These are phyloP conservation scores for Pelagophyceae sp. DNA, from an alignment of 352 stramenopile genomes.

Conservation along the genomic window DNA sequence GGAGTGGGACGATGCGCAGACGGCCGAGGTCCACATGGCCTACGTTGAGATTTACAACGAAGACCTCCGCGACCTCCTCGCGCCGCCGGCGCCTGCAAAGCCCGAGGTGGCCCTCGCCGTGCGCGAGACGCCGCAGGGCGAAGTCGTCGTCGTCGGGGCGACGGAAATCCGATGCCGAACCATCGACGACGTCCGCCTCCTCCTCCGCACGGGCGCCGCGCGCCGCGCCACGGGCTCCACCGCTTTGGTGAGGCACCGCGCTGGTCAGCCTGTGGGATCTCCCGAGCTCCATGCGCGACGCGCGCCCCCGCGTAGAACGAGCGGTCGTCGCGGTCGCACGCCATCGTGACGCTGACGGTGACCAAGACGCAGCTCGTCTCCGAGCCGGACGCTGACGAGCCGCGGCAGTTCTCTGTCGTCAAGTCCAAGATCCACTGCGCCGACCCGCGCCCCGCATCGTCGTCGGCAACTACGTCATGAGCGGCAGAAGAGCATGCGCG, in stretches of 20 bases:
- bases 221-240: conserved; percentile 7
- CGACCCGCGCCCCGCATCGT: too few relatives aligned
- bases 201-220: conserved; percentile 50
- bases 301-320: conserved; percentile 39
- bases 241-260: too few relatives aligned
- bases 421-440: conserved; percentile 61
- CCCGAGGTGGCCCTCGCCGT: conserved; percentile 52
- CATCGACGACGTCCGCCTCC: conserved; percentile 48
- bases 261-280: too few relatives aligned
- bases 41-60: conserved; percentile 99
- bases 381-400: conserved; percentile 26
- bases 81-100: conserved; percentile 46
- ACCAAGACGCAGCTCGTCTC: background rate
- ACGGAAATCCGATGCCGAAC: conserved; percentile 61
- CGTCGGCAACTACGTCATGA: too few relatives aligned
- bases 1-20: conserved; percentile 49
- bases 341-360: conserved; percentile 25
- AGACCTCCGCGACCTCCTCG: conserved; percentile 87
- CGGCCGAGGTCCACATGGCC: conserved; percentile 87
- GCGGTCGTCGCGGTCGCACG: conserved; percentile 13
- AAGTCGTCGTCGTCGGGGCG: conserved; percentile 65
- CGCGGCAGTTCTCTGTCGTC: conserved; percentile 34
- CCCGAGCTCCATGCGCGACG: conserved; percentile 81
- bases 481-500: too few relatives aligned
- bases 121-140: conserved; percentile 67